Percentiles rank a stretch among this genome's conserved stretches.
phyloP scores from a whole-genome alignment of 441 rosid genomes.

The Arabidopsis hybrid region DNA sequence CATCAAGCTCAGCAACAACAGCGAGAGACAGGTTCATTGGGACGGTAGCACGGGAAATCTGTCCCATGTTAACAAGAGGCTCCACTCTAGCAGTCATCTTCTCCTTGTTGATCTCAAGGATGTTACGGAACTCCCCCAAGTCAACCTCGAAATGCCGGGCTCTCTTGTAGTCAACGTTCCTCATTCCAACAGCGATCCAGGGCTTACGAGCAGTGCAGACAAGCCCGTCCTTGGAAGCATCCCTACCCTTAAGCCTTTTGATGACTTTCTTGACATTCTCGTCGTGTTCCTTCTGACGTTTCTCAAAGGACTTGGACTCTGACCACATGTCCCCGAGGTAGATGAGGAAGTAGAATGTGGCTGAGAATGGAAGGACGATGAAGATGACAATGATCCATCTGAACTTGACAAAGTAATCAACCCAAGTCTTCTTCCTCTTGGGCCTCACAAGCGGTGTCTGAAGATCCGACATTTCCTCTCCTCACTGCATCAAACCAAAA shows the following conservation, averaged over 20 bases:
- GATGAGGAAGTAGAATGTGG: constrained; percentile 74
- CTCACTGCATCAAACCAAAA: constrained; percentile 41
- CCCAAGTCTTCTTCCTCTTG: constrained; percentile 87
- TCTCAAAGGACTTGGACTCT: constrained; percentile 80
- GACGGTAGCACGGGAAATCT: constrained; percentile 78
- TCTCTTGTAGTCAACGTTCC: constrained; percentile 98
- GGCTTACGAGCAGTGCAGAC: constrained; percentile 99
- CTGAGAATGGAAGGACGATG: constrained; percentile 91
- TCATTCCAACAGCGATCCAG: constrained; percentile 98
- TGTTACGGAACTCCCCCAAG: constrained; percentile 77
- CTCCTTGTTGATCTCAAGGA: constrained; percentile 85
- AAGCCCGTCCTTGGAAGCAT: constrained; percentile 88
- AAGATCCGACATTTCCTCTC: constrained; percentile 77
- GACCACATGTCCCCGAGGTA: constrained; percentile 95
- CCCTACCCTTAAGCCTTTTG: constrained; percentile 82
- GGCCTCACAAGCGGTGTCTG: constrained; percentile 78
- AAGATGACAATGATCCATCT: constrained; percentile 93
- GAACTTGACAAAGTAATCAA: constrained; percentile 84
- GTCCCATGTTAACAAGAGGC: constrained; percentile 99
- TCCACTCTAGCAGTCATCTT: constrained; percentile 92
- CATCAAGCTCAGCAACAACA: constrained; percentile 99
- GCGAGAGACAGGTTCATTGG: constrained; percentile 97
- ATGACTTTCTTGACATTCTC: constrained; percentile 85
- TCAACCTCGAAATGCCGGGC: constrained; percentile 97
- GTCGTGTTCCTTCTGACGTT: constrained; percentile 92